Conservation (phyloP, 805 yeast species). For the Starmera quercuum region DNA sequence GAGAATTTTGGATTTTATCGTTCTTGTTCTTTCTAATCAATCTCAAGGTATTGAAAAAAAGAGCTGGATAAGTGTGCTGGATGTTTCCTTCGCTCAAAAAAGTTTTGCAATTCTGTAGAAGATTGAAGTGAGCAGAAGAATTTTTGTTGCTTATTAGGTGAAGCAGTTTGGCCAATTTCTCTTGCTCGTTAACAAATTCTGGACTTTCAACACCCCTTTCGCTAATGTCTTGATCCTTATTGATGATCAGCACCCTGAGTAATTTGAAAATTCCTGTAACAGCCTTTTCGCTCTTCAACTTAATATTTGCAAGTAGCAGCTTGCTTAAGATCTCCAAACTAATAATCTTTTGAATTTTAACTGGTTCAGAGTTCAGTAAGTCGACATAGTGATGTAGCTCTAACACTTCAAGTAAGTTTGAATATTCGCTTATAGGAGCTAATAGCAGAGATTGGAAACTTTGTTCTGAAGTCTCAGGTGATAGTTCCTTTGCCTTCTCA, state of each 20-base stretch:
- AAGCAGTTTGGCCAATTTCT: conserved; percentile 59
- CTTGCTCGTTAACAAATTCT: conserved; percentile 41
- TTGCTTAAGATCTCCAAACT: conserved; percentile 56
- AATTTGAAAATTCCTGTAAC: conserved; percentile 54
- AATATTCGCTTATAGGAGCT: conserved; percentile 38
- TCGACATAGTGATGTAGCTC: conserved; percentile 42
- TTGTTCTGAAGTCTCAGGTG: conserved; percentile 22
- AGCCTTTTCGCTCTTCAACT: conserved; percentile 36
- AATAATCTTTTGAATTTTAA: conserved; percentile 44
- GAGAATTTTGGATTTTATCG: conserved; percentile 16
- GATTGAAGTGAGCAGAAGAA: conserved; percentile 34
- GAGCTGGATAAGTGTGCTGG: conserved; percentile 66
- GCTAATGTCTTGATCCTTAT: conserved; percentile 16
- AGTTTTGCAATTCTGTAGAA: conserved; percentile 37
- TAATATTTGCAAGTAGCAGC: conserved; percentile 33
- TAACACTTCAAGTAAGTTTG: conserved; percentile 24
- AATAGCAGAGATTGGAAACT: conserved; percentile 39
- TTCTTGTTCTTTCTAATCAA: conserved; percentile 41
- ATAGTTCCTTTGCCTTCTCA: conserved; percentile 28
- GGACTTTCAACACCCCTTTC: conserved; percentile 18
- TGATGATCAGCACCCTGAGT: conserved; percentile 44
- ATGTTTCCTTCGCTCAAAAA: conserved; percentile 52
- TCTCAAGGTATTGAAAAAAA: conserved; percentile 54
- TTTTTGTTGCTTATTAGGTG: conserved; percentile 52
- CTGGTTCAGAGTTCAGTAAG: conserved; percentile 47